Percentiles rank a stretch among this genome's conserved stretches.
phyloP scores from a whole-genome alignment of 345 rosid genomes.

The Murraya koenigii region DNA sequence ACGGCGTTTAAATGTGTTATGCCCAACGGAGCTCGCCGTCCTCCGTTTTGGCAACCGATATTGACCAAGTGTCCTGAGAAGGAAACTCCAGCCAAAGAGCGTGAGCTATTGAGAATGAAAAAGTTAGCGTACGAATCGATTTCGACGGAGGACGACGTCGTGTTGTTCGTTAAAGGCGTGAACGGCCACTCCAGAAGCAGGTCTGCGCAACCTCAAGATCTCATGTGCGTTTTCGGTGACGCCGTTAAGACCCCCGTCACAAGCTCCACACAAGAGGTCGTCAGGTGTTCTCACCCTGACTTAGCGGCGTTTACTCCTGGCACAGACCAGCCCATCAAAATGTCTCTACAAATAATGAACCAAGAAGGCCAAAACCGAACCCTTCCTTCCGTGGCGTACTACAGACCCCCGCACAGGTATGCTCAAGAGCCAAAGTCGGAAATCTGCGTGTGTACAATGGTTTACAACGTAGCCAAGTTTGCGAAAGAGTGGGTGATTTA shows the following conservation, averaged over 20 bases:
- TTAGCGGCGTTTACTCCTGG: slow-evolving; percentile 17
- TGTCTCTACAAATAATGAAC: slow-evolving; percentile 45
- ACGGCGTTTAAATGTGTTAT: slow-evolving; percentile 53
- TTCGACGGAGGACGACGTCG: slow-evolving; percentile 69
- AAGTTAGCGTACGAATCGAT: slow-evolving; percentile 67
- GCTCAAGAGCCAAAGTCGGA: slow-evolving; percentile 15
- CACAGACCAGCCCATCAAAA: slow-evolving; percentile 28
- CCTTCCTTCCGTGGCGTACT: slow-evolving; percentile 73
- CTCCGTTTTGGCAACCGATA: slow-evolving; percentile 47
- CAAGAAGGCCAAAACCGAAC: slow-evolving; percentile 11
- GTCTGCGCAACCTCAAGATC: slow-evolving; percentile 37
- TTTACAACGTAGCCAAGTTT: slow-evolving; percentile 73
- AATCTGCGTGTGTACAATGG: slow-evolving; percentile 79
- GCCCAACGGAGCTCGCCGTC: slow-evolving; percentile 48
- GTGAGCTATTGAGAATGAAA: slow-evolving; percentile 46
- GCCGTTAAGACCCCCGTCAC: slow-evolving; percentile 59
- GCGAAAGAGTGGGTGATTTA: slow-evolving; percentile 77
- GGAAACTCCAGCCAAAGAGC: slow-evolving; percentile 2
- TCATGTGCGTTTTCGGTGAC: slow-evolving; percentile 65
- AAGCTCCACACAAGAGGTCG: slow-evolving; percentile 79
- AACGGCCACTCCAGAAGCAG: slow-evolving; percentile 55
- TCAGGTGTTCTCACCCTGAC: slow-evolving; percentile 67
- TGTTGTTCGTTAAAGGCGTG: slow-evolving; percentile 71
- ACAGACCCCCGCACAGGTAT: slow-evolving; percentile 34
- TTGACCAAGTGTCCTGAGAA: slow-evolving; percentile 29